These are phyloP conservation scores for Aegilops sharonensis DNA, from an alignment of 176 grass and related monocot genomes.

Conservation along the genomic window DNA sequence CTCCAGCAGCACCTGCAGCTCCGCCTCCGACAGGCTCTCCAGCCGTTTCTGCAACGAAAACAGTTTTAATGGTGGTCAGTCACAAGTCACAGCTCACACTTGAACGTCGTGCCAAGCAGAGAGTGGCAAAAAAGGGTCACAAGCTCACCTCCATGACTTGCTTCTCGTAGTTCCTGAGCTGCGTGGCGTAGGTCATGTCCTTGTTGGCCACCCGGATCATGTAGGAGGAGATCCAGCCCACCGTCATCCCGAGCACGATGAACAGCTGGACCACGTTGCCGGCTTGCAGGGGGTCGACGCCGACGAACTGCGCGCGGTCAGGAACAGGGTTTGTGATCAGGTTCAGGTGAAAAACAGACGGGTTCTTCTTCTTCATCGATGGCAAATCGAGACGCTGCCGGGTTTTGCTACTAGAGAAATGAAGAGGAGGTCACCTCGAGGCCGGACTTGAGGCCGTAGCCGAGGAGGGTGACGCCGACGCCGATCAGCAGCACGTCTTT, in stretches of 20 bases:
- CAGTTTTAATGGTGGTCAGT: conserved; percentile 1
- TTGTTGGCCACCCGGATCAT: conserved; percentile 97
- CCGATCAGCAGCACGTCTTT: conserved; percentile 97
- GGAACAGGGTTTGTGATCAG: not conserved
- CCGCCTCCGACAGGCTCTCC: conserved; percentile 83
- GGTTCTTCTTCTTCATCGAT: not conserved
- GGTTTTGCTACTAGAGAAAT: not conserved
- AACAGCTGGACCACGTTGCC: conserved; percentile 94
- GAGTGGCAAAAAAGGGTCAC: too few relatives aligned
- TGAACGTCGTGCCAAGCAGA: not conserved
- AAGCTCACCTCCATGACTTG: conserved; percentile 88
- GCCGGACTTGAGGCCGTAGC: conserved; percentile 72
- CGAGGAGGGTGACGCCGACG: conserved; percentile 61
- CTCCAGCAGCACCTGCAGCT: conserved; percentile 80
- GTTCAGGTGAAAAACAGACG: not conserved
- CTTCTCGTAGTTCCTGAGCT: conserved; percentile 93
- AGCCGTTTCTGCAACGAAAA: conserved; percentile 66
- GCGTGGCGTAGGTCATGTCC: conserved; percentile 97
- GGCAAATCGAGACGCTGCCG: not conserved
- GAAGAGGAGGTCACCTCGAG: conserved; percentile 57
- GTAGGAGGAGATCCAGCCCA: conserved; percentile 94
- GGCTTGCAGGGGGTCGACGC: conserved; percentile 87
- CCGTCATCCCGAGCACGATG: conserved; percentile 83
- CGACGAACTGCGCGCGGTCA: conserved; percentile 48
- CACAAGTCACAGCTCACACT: not conserved